Base-by-base conservation (phyloP, 2,329 filamentous ascomycete species). In the Fusarium tanahbumbuense region DNA sequence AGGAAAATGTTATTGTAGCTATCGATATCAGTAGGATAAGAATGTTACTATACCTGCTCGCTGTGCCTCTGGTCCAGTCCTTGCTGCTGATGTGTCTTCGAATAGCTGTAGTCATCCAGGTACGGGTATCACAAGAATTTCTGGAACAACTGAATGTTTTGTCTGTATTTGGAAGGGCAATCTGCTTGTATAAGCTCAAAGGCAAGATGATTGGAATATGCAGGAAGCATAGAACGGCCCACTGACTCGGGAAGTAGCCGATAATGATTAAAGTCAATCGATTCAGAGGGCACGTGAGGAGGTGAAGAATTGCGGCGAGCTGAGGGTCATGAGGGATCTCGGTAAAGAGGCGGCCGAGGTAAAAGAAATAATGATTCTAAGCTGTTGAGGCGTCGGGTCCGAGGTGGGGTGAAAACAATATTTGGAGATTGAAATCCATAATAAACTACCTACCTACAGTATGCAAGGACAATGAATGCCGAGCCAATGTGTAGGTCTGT, bases 261-360 rank as follows among this genome's bases (percentile, higher is more conserved):
- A 74, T 55, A 30, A 42, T 53, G 28, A 49, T 25, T 34, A 48
- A 27, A 22, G 44, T 18, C 61, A 46, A 61, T 40, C 15, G 32
- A 40, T 5, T n/a, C 23, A 25, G 45, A 41, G 44, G 42, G 56
- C 64, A 58, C 66, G 60, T 70, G 70, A 70, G 71, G 56, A 54
- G 40, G 34, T 23, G 28, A 49, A 49, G 32, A 27, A 41, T 41
- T 18, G 52, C 30, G 40, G 42, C 45, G 53, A 32, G 23, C 34
- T 53, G 49, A 53, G 32, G 41, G 27, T 15, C 23, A 40, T 52
- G 20, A 23, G 34, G 28, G 32, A 57, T 61, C 46, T 71, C 59
- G 70, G 70, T 41, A 72, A 57, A 23, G 56, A 42, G 34, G 61
- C 52, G 67, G 30, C 71, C 71, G 71, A 73, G 71, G 71, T 63